Conservation (phyloP, 257 asterid species). For the Nicotiana sylvestris region DNA sequence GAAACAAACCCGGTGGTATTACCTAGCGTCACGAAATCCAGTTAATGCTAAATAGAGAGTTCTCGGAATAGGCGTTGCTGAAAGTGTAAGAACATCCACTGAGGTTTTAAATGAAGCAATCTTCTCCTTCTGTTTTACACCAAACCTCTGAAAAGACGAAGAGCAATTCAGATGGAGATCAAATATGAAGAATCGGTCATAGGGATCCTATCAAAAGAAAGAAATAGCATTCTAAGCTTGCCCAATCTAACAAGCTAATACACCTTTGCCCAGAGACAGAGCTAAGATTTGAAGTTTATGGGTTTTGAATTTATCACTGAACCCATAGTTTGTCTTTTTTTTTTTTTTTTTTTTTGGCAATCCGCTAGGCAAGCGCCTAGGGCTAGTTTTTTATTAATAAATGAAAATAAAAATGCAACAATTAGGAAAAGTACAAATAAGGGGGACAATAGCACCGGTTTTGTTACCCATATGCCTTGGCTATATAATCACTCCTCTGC, state of each 20-base stretch:
- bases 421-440: too few species aligned
- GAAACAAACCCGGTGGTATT: constrained; percentile 21
- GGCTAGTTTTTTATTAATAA: too few species aligned
- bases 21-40: constrained; percentile 99
- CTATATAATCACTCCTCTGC: too few species aligned
- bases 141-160: constrained; percentile 73
- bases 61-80: constrained; percentile 97
- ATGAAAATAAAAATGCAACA: too few species aligned
- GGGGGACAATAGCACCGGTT: too few species aligned
- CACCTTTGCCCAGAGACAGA: not conserved
- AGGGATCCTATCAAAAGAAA: not conserved
- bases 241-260: constrained; percentile 3
- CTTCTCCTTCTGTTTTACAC: constrained; percentile 94
- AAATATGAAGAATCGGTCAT: not conserved
- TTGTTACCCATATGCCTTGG: too few species aligned
- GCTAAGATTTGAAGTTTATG: too few species aligned
- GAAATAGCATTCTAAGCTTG: not conserved
- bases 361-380: too few species aligned
- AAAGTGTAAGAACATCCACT: constrained; percentile 94
- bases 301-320: too few species aligned
- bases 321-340: too few species aligned
- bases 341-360: too few species aligned
- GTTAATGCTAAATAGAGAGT: constrained; percentile 95
- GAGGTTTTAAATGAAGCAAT: constrained; percentile 97
- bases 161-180: constrained; percentile 17